Conservation (phyloP, 331 rosid species). For the Malus hybrid region DNA sequence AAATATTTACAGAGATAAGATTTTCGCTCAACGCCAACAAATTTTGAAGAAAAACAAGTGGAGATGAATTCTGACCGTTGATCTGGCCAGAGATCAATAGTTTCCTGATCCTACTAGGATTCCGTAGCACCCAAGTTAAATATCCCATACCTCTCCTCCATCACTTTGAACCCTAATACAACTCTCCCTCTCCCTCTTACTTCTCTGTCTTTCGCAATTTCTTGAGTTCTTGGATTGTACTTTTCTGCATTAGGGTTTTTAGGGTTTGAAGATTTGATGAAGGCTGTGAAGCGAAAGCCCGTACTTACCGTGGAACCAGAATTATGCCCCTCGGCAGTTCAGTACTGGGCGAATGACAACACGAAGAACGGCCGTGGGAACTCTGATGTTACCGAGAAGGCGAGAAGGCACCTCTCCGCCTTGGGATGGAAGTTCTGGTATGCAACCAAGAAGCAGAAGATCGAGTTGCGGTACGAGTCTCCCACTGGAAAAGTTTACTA, state of each 20-base stretch:
- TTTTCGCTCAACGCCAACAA: not conserved
- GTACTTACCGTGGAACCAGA: not conserved
- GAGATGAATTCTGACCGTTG: not conserved
- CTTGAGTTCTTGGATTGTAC: not conserved
- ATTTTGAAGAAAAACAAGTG: not conserved
- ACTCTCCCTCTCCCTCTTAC: not conserved
- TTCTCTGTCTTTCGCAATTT: not conserved
- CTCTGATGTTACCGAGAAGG: constrained; percentile 3
- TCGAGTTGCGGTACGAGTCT: constrained; percentile 49
- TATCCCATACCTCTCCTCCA: not conserved
- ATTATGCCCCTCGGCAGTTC: not conserved
- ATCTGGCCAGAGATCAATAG: not conserved
- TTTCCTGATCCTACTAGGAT: not conserved
- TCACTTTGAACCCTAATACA: not conserved
- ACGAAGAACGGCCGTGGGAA: not conserved
- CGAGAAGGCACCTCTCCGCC: constrained; percentile 37
- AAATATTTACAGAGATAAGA: not conserved
- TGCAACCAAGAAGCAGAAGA: not conserved
- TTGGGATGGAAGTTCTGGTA: constrained; percentile 46
- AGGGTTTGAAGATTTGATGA: not conserved
- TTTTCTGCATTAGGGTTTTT: not conserved
- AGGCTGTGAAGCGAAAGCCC: not conserved
- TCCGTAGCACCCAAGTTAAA: not conserved
- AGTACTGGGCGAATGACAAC: constrained; percentile 14
- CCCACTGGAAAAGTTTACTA: constrained; percentile 34